Evolutionary conservation across 2,329 filamentous ascomycete species (phyloP).

Genomic region (Sclerotinia trifoliorum): DNA sequence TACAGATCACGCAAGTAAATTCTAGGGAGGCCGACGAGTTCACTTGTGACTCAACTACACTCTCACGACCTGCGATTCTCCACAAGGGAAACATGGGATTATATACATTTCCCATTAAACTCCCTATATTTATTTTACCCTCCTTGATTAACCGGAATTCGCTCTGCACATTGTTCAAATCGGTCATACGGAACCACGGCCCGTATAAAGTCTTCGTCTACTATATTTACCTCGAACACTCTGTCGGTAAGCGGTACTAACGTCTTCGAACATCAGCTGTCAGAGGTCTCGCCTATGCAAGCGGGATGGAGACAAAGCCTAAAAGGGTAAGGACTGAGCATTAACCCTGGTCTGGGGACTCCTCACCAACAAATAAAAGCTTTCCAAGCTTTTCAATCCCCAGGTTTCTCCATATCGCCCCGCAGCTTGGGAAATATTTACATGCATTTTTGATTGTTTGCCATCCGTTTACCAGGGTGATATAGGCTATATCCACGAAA

Average conservation of each 20-base stretch:
- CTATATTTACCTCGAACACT: slow-evolving; percentile 2
- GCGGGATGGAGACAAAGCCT: background rate
- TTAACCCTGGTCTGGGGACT: slow-evolving; percentile 9
- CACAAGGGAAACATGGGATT: background rate
- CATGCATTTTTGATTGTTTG: background rate
- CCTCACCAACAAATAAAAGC: background rate
- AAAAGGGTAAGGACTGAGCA: background rate
- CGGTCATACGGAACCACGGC: slow-evolving; percentile 17
- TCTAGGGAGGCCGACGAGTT: background rate
- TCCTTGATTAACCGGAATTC: slow-evolving; percentile 4
- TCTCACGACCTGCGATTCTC: too few species aligned
- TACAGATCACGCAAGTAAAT: background rate
- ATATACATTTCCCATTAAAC: slow-evolving; percentile 1
- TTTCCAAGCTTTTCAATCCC: slow-evolving; percentile 4
- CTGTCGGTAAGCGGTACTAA: slow-evolving; percentile 12
- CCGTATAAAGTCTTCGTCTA: background rate
- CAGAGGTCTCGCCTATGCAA: background rate
- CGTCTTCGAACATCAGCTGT: slow-evolving; percentile 5
- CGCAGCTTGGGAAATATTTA: background rate
- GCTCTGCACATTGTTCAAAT: background rate
- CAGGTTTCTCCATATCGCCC: slow-evolving; percentile 18
- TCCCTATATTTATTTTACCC: background rate
- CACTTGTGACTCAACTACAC: background rate
- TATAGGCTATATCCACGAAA: slow-evolving; percentile 9
- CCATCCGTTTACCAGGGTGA: background rate